Evolutionary conservation across 192 early-diverging fungal genomes (phyloP).

Genomic region (Coemansia sp.): DNA sequence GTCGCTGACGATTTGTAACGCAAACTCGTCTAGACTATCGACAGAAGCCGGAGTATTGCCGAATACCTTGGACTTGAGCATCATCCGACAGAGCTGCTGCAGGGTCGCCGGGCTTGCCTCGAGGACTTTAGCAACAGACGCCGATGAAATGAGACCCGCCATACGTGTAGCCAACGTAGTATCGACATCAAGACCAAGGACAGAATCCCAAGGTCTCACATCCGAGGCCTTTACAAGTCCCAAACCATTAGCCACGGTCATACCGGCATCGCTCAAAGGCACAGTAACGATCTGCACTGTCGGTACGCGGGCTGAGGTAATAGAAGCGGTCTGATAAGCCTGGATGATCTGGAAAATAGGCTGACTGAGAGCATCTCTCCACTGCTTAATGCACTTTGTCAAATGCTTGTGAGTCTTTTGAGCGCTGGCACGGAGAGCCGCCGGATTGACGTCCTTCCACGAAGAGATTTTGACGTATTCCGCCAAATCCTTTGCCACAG

Average conservation of each 20-base stretch:
- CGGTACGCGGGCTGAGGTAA: constrained; percentile 29
- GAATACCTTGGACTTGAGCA: constrained; percentile 21
- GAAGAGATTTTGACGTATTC: constrained; percentile 94
- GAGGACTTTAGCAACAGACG: constrained; percentile 25
- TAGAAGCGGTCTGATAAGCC: constrained; percentile 22
- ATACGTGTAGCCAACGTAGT: background rate
- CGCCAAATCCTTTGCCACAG: constrained; percentile 84
- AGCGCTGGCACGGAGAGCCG: constrained; percentile 86
- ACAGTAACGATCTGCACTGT: constrained; percentile 17
- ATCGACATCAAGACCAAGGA: constrained; percentile 6
- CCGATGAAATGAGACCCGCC: constrained; percentile 6
- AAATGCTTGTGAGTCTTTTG: constrained; percentile 89
- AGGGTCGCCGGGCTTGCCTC: constrained; percentile 22
- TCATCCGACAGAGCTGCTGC: constrained; percentile 27
- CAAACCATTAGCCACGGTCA: constrained; percentile 12
- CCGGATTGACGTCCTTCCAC: constrained; percentile 97
- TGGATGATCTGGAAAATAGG: constrained; percentile 64
- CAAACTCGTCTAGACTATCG: constrained; percentile 36
- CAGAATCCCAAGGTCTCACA: constrained; percentile 1
- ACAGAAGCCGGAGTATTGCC: background rate
- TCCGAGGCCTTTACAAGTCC: background rate
- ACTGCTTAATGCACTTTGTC: constrained; percentile 86
- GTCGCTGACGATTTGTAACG: constrained; percentile 34
- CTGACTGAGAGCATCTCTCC: constrained; percentile 72
- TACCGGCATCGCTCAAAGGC: constrained; percentile 30